Conservation (phyloP, 2,329 filamentous ascomycete genomes). For the Paecilomyces variotii region DNA sequence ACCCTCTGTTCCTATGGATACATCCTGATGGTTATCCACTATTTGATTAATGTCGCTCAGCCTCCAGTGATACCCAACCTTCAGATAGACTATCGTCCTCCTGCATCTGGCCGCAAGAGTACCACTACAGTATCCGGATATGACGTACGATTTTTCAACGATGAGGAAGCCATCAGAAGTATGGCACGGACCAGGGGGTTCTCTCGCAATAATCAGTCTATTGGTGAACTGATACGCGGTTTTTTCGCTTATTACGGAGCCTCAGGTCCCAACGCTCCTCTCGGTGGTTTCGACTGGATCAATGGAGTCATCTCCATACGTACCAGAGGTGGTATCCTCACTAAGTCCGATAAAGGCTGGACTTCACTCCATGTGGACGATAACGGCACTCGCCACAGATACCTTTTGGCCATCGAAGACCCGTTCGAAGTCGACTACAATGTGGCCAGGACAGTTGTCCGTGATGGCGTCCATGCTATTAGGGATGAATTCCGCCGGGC, state of each 20-base stretch:
- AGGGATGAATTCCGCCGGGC: conserved; percentile 77
- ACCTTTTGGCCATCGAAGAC: conserved; percentile 84
- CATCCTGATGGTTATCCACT: conserved; percentile 86
- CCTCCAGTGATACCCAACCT: conserved; percentile 82
- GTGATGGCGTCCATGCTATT: conserved; percentile 72
- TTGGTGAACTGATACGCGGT: conserved; percentile 65
- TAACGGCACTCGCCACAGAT: conserved; percentile 69
- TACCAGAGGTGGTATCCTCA: conserved; percentile 59
- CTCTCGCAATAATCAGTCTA: conserved; percentile 59
- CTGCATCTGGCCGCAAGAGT: conserved; percentile 26
- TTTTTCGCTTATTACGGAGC: conserved; percentile 86
- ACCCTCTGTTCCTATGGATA: conserved; percentile 87
- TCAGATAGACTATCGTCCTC: conserved; percentile 34
- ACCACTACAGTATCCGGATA: conserved; percentile 51
- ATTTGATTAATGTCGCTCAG: conserved; percentile 70
- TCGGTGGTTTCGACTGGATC: conserved; percentile 66
- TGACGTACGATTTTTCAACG: conserved; percentile 68
- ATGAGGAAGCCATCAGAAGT: conserved; percentile 60
- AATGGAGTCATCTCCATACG: conserved; percentile 71
- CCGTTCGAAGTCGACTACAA: conserved; percentile 87
- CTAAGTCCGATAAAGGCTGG: conserved; percentile 77
- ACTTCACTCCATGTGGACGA: conserved; percentile 64
- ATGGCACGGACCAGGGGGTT: conserved; percentile 53
- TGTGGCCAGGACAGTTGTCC: conserved; percentile 76
- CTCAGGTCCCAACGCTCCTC: conserved; percentile 45